Base-by-base conservation (phyloP, 2,329 filamentous ascomycete genomes). In the Fusarium sp. region DNA sequence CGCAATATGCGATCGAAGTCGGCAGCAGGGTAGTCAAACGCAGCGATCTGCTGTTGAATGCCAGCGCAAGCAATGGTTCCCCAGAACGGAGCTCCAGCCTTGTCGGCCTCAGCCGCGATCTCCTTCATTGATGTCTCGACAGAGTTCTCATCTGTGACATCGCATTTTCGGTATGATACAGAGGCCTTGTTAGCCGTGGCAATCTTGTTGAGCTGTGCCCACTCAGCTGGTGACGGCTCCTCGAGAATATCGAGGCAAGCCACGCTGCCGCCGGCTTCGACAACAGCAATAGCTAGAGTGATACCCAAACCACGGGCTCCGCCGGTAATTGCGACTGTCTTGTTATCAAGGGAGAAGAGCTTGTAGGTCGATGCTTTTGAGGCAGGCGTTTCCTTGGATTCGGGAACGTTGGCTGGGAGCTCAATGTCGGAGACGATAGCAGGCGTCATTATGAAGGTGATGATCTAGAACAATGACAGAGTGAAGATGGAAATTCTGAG, bases 1-100 rank as follows among this genome's bases (percentile, higher is more conserved):
- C 89, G 83, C 74, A 92, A 81, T 71, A 92, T 89, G 77, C 90
- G 86, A 72, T 89, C 84, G 83, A 90, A 92, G 75, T 87, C 87
- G 75, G 89, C 75, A 26, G 79, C 74, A 5, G 80, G 78, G 53
- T 84, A 85, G 11, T 84, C 82, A 37, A 84, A 64, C 2, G 83
- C 83, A 2, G 81, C 78, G 2, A 80, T 74, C 69, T 81, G 80
- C 62, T 83, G 81, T 65, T 84, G 81, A 39, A 85, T 83, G 20
- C 83, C 83, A 14, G 83, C 83, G 56, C 82, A 84, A 7, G 82
- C 82, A 53, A 85, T 78, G 7, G 76, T 69, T 6, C 80, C 79
- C 65, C 74, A 76, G 60, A 82, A 77, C 4, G 76, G 77, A 13
- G 76, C 74, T 1, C 74, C 76, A 17, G 60, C 53, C 4, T 51